A percentile compares a stretch with the other conserved stretches of the same genome.
Evolutionary conservation across 2,329 filamentous ascomycete species (phyloP).

Genomic region (Neofusicoccum umdonicola): DNA sequence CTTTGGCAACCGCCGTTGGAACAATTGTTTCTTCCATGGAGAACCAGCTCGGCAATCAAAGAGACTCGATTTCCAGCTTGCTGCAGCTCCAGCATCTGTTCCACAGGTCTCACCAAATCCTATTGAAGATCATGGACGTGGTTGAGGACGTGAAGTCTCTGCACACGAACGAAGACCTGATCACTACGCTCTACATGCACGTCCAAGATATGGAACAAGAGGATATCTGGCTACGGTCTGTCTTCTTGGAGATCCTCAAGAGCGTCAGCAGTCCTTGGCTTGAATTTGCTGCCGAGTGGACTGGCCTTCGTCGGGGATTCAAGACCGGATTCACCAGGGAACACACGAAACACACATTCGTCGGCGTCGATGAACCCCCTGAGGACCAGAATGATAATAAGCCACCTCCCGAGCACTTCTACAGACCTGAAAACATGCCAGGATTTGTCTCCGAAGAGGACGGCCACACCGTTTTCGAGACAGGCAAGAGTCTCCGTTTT

Average conservation of each 20-base stretch:
- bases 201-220: slow-evolving; percentile 58
- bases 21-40: slow-evolving; percentile 43
- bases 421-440: slow-evolving; percentile 66
- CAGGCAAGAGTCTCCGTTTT: slow-evolving; percentile 72
- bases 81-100: slow-evolving; percentile 43
- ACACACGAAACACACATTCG: slow-evolving; percentile 22
- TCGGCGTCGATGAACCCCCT: slow-evolving; percentile 27
- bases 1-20: slow-evolving; percentile 41
- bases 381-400: slow-evolving; percentile 22
- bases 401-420: slow-evolving; percentile 59
- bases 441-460: slow-evolving; percentile 70
- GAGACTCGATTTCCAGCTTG: slow-evolving; percentile 31
- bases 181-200: slow-evolving; percentile 36
- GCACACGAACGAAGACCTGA: slow-evolving; percentile 37
- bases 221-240: slow-evolving; percentile 58
- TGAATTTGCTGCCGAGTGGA: slow-evolving; percentile 68
- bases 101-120: slow-evolving; percentile 50
- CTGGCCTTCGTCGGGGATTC: slow-evolving; percentile 55
- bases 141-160: slow-evolving; percentile 46
- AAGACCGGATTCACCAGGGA: slow-evolving; percentile 19
- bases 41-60: slow-evolving; percentile 33
- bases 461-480: slow-evolving; percentile 72
- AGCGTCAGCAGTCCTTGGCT: slow-evolving; percentile 66
- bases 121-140: slow-evolving; percentile 54
- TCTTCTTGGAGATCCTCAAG: slow-evolving; percentile 66